Percentiles rank a stretch among this genome's conserved stretches.
phyloP scores from a whole-genome alignment of 2,329 filamentous ascomycete genomes.

The Xylaria polymorpha region DNA sequence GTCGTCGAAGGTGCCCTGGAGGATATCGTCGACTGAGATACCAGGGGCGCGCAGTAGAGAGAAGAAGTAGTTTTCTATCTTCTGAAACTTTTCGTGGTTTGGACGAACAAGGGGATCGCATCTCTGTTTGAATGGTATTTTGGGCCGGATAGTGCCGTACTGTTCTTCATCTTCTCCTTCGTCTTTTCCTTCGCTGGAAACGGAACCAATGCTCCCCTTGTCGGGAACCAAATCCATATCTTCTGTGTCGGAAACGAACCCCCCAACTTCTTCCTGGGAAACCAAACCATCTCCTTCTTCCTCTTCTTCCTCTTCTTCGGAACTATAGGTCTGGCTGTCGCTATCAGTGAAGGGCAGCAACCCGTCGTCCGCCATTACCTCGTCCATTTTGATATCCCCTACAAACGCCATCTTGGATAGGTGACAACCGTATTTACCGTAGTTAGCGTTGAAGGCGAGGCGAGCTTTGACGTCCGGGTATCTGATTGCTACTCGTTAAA shows the following conservation, averaged over 20 bases:
- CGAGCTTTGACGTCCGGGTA: not conserved
- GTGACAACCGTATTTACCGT: not conserved
- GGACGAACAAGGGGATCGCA: slow-evolving; percentile 39
- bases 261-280: not conserved
- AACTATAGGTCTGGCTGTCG: slow-evolving; percentile 6
- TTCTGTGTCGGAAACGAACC: not conserved
- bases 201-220: not conserved
- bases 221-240: not conserved
- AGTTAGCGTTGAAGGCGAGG: not conserved
- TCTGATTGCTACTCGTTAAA: not conserved
- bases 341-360: slow-evolving; percentile 3
- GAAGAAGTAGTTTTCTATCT: slow-evolving; percentile 47
- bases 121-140: slow-evolving; percentile 42
- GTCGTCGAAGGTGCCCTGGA: slow-evolving; percentile 50
- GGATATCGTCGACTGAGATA: slow-evolving; percentile 48
- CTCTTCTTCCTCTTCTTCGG: not conserved
- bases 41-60: slow-evolving; percentile 42
- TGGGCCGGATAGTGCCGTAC: slow-evolving; percentile 26
- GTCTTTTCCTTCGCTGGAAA: not conserved
- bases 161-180: slow-evolving; percentile 3
- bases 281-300: not conserved
- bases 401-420: slow-evolving; percentile 17
- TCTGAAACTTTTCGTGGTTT: slow-evolving; percentile 38
- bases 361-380: slow-evolving; percentile 23
- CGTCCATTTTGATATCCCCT: slow-evolving; percentile 14